These are phyloP conservation scores for Epichloe sibirici DNA, from an alignment of 2,329 filamentous ascomycete species.

Conservation along the genomic window DNA sequence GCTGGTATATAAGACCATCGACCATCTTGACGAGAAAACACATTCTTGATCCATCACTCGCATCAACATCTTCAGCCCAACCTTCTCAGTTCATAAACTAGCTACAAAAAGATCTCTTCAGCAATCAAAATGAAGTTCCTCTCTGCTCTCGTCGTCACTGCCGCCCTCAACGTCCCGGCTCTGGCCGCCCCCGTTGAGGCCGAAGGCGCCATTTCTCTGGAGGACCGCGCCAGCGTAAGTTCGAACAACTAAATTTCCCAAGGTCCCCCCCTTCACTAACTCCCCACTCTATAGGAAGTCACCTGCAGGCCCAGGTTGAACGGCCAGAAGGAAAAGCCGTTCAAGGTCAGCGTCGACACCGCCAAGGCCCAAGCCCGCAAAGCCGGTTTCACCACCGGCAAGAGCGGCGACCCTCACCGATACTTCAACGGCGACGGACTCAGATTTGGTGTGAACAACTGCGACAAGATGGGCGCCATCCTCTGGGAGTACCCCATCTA, in stretches of 20 bases:
- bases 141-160: neutral
- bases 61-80: too few species aligned
- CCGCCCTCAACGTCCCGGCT: neutral
- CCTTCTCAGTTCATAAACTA: neutral
- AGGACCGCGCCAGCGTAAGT: neutral
- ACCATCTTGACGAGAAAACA: too few species aligned
- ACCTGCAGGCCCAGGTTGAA: conserved; percentile 3
- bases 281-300: neutral
- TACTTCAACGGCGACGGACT: conserved; percentile 3
- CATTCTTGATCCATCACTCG: too few species aligned
- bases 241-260: too few species aligned
- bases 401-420: conserved; percentile 5
- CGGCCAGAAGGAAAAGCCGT: neutral
- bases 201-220: neutral
- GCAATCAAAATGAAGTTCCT: conserved; percentile 5
- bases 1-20: too few species aligned
- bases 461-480: neutral
- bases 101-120: neutral
- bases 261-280: neutral
- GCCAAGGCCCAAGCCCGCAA: conserved; percentile 1
- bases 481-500: conserved; percentile 6
- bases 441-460: neutral
- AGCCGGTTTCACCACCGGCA: conserved; percentile 3
- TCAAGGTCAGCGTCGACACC: neutral
- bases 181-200: neutral